A percentile compares a stretch with the other conserved stretches of the same genome.
Evolutionary conservation across 2,329 filamentous ascomycete species (phyloP).

Genomic region (Ceratocystis papillata): DNA sequence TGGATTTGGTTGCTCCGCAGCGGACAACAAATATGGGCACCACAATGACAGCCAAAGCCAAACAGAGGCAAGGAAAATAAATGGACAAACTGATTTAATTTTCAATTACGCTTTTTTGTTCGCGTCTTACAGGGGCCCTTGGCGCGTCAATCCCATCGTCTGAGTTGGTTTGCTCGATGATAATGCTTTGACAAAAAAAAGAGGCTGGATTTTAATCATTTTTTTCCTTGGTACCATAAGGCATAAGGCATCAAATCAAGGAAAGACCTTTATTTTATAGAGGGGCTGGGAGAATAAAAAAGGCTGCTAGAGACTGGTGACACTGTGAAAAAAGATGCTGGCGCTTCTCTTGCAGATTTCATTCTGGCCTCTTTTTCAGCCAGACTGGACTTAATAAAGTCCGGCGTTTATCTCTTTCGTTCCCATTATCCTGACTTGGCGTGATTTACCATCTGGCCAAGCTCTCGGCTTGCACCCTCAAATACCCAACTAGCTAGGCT

Average conservation of each 20-base stretch:
- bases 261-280: background rate
- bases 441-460: background rate
- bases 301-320: background rate
- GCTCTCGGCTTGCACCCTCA: background rate
- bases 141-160: background rate
- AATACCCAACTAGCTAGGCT: background rate
- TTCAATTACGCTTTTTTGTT: background rate
- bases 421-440: background rate
- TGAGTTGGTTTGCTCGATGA: background rate
- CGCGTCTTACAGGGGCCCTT: background rate
- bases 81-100: background rate
- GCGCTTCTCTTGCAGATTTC: background rate
- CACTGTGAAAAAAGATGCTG: background rate
- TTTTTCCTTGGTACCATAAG: background rate
- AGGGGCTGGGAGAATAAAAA: constrained; percentile 1
- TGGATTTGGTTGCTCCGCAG: constrained; percentile 7
- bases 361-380: too few species aligned
- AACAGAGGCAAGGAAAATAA: background rate
- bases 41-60: background rate
- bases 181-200: background rate
- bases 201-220: background rate
- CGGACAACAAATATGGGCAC: background rate
- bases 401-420: too few species aligned
- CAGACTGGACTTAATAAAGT: too few species aligned
- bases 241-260: background rate